Percentiles rank a stretch among this genome's conserved stretches.
Evolutionary conservation across 257 asterid genomes (phyloP).

Genomic region (Petunia axillaris): DNA sequence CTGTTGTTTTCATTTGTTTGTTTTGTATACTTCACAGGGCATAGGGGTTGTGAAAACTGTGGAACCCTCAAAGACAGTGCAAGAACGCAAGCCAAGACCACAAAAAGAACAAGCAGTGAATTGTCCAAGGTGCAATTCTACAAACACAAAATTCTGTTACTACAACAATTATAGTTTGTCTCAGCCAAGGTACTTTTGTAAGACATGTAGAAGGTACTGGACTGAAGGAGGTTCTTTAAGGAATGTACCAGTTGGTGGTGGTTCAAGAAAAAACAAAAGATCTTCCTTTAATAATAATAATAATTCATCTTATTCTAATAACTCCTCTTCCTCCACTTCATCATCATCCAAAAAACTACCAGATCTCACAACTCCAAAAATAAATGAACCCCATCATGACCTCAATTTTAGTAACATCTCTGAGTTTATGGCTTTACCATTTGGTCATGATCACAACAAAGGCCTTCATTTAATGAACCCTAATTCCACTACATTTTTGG

Average conservation of each 20-base stretch:
- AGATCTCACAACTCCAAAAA: constrained; percentile 48
- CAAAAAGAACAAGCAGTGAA: constrained; percentile 64
- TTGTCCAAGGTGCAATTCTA: constrained; percentile 83
- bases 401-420: constrained; percentile 35
- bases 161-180: constrained; percentile 84
- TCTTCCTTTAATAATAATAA: constrained; percentile 29
- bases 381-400: constrained; percentile 44
- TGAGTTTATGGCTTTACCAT: constrained; percentile 35
- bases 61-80: constrained; percentile 37
- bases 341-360: constrained; percentile 28
- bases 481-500: constrained; percentile 33
- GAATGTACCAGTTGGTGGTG: constrained; percentile 91
- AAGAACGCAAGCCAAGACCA: constrained; percentile 64
- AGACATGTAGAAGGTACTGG: constrained; percentile 89
- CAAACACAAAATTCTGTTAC: constrained; percentile 87
- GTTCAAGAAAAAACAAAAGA: constrained; percentile 73
- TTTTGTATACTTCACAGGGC: neutral
- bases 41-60: constrained; percentile 33
- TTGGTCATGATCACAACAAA: constrained; percentile 45
- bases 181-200: constrained; percentile 90
- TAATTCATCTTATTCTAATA: constrained; percentile 28
- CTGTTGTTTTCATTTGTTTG: constrained; percentile 6
- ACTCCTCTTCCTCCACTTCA: constrained; percentile 41
- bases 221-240: constrained; percentile 81
- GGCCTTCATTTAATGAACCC: constrained; percentile 40